A percentile compares a stretch with the other conserved stretches of the same genome.
Conservation (phyloP, 306 rosid species). For the Potentilla sterilis region DNA sequence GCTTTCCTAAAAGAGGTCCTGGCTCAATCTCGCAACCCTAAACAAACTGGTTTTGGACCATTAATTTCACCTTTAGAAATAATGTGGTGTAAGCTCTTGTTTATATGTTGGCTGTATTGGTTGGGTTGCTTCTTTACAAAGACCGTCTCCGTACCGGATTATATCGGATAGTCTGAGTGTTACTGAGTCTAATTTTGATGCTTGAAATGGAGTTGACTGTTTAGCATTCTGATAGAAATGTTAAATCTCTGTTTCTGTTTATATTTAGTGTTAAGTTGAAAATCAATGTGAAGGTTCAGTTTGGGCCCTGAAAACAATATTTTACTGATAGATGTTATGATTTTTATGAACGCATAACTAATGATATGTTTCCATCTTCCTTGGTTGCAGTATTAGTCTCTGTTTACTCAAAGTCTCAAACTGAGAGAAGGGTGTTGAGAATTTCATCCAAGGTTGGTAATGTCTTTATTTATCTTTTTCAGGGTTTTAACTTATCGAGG, state of each 20-base stretch:
- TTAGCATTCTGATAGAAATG: not conserved
- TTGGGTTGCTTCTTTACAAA: not conserved
- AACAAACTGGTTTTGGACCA: no score
- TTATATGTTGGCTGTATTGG: no score
- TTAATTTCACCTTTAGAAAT: no score
- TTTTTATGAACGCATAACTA: not conserved
- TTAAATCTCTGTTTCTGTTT: not conserved
- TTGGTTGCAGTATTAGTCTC: constrained; percentile 46
- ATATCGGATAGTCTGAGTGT: not conserved
- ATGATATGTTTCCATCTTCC: constrained; percentile 4
- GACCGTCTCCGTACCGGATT: not conserved
- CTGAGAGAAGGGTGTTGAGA: constrained; percentile 39
- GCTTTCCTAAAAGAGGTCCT: no score
- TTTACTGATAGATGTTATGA: not conserved
- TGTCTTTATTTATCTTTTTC: constrained; percentile 5
- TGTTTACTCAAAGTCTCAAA: constrained; percentile 25
- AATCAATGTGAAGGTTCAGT: not conserved
- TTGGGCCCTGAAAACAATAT: not conserved
- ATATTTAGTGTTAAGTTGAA: not conserved
- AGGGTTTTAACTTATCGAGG: not conserved
- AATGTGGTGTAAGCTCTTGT: no score
- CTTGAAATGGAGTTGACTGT: not conserved
- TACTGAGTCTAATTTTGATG: not conserved
- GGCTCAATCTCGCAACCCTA: no score
- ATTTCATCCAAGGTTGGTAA: constrained; percentile 40